Evolutionary conservation across 2,329 filamentous ascomycete species (phyloP).

Genomic region (Claviceps sp.): DNA sequence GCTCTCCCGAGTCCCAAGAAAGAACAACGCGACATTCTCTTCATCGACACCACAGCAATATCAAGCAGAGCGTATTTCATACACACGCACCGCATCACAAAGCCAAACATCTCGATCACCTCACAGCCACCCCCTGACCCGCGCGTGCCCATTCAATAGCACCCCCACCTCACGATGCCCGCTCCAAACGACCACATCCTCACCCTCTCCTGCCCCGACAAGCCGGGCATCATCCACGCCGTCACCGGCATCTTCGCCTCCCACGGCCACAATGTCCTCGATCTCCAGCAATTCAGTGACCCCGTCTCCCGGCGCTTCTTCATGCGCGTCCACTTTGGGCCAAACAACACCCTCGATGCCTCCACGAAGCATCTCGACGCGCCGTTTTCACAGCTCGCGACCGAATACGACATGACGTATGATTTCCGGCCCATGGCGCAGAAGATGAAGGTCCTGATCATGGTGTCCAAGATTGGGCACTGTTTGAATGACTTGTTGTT

Average conservation of each 20-base stretch:
- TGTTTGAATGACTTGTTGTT: constrained; percentile 76
- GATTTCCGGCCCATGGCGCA: constrained; percentile 53
- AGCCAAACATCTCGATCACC: too few species aligned
- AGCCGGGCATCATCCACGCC: constrained; percentile 72
- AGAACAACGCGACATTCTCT: too few species aligned
- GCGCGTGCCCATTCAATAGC: too few species aligned
- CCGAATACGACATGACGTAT: constrained; percentile 55
- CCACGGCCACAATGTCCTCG: constrained; percentile 66
- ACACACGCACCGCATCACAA: too few species aligned
- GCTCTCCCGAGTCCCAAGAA: too few species aligned
- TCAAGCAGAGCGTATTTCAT: too few species aligned
- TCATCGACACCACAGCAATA: too few species aligned
- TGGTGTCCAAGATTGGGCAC: constrained; percentile 83
- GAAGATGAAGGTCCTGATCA: constrained; percentile 68
- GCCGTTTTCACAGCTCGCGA: constrained; percentile 48
- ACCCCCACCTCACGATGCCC: constrained; percentile 5
- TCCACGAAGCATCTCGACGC: constrained; percentile 37
- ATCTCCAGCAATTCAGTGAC: constrained; percentile 76
- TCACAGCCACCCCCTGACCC: too few species aligned
- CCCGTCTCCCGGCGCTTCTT: constrained; percentile 64
- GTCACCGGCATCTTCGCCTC: constrained; percentile 66
- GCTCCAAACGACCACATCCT: constrained; percentile 52
- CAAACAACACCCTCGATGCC: constrained; percentile 20
- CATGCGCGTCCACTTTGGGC: constrained; percentile 75
- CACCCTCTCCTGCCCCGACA: constrained; percentile 73